Conservation (phyloP, 2,329 filamentous ascomycete species). For the Clarireedia monteithiana region DNA sequence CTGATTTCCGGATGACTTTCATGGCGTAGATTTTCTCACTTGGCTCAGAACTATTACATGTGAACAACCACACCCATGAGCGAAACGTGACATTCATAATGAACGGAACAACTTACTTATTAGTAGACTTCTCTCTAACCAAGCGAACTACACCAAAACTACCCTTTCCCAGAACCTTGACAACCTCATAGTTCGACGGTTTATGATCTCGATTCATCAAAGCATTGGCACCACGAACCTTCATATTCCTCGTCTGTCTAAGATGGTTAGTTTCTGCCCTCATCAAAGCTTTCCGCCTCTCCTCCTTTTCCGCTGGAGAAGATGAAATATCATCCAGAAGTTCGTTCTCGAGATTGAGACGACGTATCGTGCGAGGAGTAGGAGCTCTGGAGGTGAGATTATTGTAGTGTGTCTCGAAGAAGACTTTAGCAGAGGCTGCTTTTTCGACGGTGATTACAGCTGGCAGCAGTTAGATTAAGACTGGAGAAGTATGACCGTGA, state of each 20-base stretch:
- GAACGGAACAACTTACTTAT: slow-evolving; percentile 11
- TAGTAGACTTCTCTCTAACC: slow-evolving; percentile 56
- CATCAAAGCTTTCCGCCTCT: slow-evolving; percentile 51
- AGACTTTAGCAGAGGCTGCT: slow-evolving; percentile 74
- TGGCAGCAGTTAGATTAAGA: slow-evolving; percentile 8
- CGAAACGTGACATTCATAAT: not conserved
- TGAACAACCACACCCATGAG: not conserved
- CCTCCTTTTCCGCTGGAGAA: slow-evolving; percentile 42
- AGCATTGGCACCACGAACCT: slow-evolving; percentile 43
- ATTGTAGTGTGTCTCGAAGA: slow-evolving; percentile 78
- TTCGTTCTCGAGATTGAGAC: slow-evolving; percentile 53
- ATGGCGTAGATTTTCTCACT: slow-evolving; percentile 72
- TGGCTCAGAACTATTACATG: not conserved
- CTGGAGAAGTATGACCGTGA: not conserved
- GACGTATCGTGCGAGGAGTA: slow-evolving; percentile 53
- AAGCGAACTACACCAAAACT: slow-evolving; percentile 90
- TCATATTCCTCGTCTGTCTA: slow-evolving; percentile 64
- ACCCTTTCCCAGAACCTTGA: slow-evolving; percentile 82
- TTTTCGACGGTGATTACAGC: slow-evolving; percentile 60
- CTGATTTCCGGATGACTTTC: slow-evolving; percentile 93
- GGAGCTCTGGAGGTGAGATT: slow-evolving; percentile 48
- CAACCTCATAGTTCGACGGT: slow-evolving; percentile 63
- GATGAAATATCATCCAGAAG: slow-evolving; percentile 42
- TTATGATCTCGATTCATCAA: slow-evolving; percentile 38
- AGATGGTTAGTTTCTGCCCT: slow-evolving; percentile 66